Evolutionary conservation across 1,284 basidiomycete species (phyloP), one percentile per base, ranked within the genome.

Genomic region (Ceratobasidium sp.): DNA sequence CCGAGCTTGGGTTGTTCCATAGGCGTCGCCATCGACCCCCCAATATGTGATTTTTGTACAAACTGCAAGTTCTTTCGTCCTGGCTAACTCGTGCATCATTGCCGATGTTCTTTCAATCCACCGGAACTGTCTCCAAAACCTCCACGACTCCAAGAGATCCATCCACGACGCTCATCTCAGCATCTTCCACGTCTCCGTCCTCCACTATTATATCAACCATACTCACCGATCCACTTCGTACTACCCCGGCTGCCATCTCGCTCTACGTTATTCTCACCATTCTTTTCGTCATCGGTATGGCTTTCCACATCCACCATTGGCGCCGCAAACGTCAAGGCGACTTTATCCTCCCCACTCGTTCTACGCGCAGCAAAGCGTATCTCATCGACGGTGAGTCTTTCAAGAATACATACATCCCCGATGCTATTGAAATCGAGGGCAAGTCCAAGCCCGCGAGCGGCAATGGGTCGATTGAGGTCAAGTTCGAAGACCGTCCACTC

Each of bases 321-420:
- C 70, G 70, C 22, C 70, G 70, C 37, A 73, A 62, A 34, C 70
- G 44, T 17, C 56, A 73, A 37, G 66, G 70, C 25, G 70, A 73
- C 29, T 62, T 49, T 25, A 73, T 61, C 37, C 7, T 51, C n/a
- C 54, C 68, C 0, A 70, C 68, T 19, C 68, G 57, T 44, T 52
- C 37, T 29, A 70, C 37, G 11, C 34, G 68, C 17, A 54, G 68
- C n/a, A 70, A 70, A 54, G 62, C 70, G 11, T 73, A 62, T 57
- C 44, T 73, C 15, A 73, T 73, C 43, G 70, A 73, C n/a, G 57
- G 59, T 11, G 7, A 40, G 19, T 44, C 70, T 9, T 61, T 73
- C 59, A 73, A n/a, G 32, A 46, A 46, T 29, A 6, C 1, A 19
- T 37, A 44, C 52, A 56, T 43, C 6, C 40, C 40, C 17, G 59